These are phyloP conservation scores for Phyllosticta citribraziliensis DNA, from an alignment of 2,329 filamentous ascomycete species.

Conservation along the genomic window DNA sequence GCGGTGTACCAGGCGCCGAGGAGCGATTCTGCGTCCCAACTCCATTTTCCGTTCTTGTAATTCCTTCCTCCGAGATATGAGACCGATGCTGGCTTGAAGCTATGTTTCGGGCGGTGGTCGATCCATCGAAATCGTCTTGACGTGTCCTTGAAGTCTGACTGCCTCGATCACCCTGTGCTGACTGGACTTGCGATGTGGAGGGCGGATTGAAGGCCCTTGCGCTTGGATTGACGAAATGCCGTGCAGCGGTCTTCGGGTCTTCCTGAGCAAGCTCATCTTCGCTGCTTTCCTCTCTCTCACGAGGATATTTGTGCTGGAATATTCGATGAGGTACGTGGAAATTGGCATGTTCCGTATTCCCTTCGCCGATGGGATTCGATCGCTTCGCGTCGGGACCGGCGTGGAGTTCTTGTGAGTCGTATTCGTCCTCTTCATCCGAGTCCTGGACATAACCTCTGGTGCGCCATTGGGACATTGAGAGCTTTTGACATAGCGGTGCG, in stretches of 20 bases:
- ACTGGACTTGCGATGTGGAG: not conserved
- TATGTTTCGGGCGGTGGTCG: not conserved
- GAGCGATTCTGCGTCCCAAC: not conserved
- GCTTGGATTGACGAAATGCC: not conserved
- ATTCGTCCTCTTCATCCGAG: conserved; percentile 40
- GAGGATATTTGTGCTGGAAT: not conserved
- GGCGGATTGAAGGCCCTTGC: not conserved
- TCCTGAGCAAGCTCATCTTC: conserved; percentile 3
- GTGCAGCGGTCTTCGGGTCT: not conserved
- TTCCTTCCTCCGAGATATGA: not conserved
- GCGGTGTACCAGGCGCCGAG: not conserved
- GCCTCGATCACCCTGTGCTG: not conserved
- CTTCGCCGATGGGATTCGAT: not conserved
- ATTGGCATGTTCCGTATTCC: not conserved
- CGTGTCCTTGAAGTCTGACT: not conserved
- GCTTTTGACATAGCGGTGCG: conserved; percentile 23
- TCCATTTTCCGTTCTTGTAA: not conserved
- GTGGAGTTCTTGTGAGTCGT: not conserved
- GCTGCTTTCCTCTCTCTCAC: not conserved
- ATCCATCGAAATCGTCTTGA: not conserved
- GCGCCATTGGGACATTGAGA: conserved; percentile 41
- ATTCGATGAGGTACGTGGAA: not conserved
- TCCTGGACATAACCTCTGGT: conserved; percentile 40
- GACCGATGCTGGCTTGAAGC: not conserved
- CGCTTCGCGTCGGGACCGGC: not conserved